Evolutionary conservation across 2,329 filamentous ascomycete genomes (phyloP), one percentile per base, ranked within the genome.

Genomic region (Nigrospora osmanthi): DNA sequence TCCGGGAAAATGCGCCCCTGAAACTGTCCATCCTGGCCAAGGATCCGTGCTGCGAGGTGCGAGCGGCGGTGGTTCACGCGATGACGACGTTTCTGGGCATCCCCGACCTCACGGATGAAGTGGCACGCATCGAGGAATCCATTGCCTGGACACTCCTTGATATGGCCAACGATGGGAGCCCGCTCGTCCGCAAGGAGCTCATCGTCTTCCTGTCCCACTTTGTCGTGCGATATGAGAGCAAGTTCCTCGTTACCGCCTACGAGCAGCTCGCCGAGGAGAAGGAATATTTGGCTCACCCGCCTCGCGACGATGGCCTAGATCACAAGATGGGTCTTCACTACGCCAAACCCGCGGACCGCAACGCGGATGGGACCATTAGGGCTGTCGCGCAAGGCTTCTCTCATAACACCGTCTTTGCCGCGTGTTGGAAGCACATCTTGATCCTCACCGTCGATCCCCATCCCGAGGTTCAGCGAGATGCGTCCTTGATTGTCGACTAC

Each of bases 81-180:
- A 80, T 97, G 69, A 95, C 89, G 0, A 93, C 87, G 5, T 96
- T 98, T 68, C 70, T 98, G 17, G 91, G 91, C 23, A 96, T 97
- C 43, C 88, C 89, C 0, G 90, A 96, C 59, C 68, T 95, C 52
- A 96, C 90, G 1, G 85, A 94, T 51, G 89, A 95, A 63, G 87
- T 95, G 39, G 88, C 87, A 10, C 83, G 88, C 49, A 89, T 93
- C 47, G 93, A 98, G 62, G 90, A 96, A 64, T 85, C 83, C 1
- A 83, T 98, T 53, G 89, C 93, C 3, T 87, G 88, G 70, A 88
- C 89, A 12, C 79, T 97, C 36, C 75, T 97, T 36, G 83, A 93
- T 49, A 91, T 97, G 85, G 85, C 88, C 17, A 88, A 89, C 46
- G 93, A 98, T 64, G 93, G 91, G 32, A 96, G 89, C 57, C 88